Conservation (phyloP, 1,284 basidiomycete species). For the Polyporus tsugae region DNA sequence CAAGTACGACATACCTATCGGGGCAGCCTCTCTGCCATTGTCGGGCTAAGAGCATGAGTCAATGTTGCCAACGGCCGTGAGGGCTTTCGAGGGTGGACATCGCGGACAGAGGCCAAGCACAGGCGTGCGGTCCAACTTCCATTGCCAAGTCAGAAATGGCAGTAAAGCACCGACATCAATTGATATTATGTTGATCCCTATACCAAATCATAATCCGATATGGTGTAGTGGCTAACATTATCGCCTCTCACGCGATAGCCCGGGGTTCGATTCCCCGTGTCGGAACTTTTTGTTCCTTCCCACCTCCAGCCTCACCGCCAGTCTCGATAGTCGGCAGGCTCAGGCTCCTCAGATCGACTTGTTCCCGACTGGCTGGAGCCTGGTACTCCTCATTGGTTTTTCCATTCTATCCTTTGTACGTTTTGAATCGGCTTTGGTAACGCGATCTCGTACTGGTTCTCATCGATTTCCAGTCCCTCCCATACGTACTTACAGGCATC, state of each 20-base stretch:
- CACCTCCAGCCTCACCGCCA: background rate
- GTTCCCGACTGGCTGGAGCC: too few species aligned
- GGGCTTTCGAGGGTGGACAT: too few species aligned
- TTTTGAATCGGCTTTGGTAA: background rate
- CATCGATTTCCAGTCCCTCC: background rate
- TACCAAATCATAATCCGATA: background rate
- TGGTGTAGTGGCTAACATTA: slow-evolving; percentile 6
- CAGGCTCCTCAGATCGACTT: too few species aligned
- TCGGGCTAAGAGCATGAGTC: background rate
- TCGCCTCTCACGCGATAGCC: slow-evolving; percentile 6
- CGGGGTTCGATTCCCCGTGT: slow-evolving; percentile 1
- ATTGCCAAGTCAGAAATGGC: too few species aligned
- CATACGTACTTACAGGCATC: background rate
- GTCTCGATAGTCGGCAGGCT: too few species aligned
- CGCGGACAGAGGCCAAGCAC: too few species aligned
- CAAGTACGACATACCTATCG: background rate
- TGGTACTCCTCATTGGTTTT: too few species aligned
- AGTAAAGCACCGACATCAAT: too few species aligned
- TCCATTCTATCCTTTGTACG: background rate
- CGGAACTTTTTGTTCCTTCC: background rate
- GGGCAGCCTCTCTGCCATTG: background rate
- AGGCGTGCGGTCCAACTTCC: too few species aligned
- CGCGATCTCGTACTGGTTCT: background rate
- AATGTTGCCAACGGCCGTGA: background rate
- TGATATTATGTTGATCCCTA: background rate